Evolutionary conservation across 306 rosid species (phyloP), one percentile per base, ranked within the genome.

Genomic region (Quercus dentata): DNA sequence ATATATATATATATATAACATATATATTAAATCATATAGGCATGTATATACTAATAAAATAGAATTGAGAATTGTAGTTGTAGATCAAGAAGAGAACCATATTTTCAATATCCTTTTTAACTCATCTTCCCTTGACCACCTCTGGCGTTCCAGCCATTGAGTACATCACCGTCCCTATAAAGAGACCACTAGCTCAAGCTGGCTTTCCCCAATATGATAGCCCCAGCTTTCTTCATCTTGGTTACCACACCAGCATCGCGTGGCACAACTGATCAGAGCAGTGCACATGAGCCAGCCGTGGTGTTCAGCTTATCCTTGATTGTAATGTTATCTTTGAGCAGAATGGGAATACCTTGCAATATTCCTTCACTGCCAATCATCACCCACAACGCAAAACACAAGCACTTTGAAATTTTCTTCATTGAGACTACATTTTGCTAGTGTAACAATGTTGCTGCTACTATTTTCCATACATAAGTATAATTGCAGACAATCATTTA

Each of bases 191-290:
- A 92, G 33, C 74, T 84, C 75, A 89, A 55, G 80, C 84, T 87
- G 10, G 90, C 93, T 79, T 89, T 89, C 5, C 91, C 91, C 30
- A 89, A 31, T 5, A 91, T 89, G 65, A 91, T 87, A 12, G 93
- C 88, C 13, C 90, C 86, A 0, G 85, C 86, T 6, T 59, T 81
- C 73, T 87, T 83, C 68, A 87, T 3, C 77, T 75, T 89, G 9
- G 73, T 5, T 56, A 86, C 91, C 58, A 87, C 87, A 0, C 83
- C 88, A 0, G 93, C 85, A 78, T 89, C 93, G 1, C 81, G 76
- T 1, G 96, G 91, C 76, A 84, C 82, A 2, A 73, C 56, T 0
- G 89, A 87, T 18, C 89, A 86, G 0, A 89, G 88, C 84, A 89
- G 74, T 0, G 89, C 86, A 1, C 76, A 87, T 3, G 93, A 91